Evolutionary conservation across 495 filamentous ascomycete species (phyloP).

Genomic region (Annulohypoxylon maeteangense): DNA sequence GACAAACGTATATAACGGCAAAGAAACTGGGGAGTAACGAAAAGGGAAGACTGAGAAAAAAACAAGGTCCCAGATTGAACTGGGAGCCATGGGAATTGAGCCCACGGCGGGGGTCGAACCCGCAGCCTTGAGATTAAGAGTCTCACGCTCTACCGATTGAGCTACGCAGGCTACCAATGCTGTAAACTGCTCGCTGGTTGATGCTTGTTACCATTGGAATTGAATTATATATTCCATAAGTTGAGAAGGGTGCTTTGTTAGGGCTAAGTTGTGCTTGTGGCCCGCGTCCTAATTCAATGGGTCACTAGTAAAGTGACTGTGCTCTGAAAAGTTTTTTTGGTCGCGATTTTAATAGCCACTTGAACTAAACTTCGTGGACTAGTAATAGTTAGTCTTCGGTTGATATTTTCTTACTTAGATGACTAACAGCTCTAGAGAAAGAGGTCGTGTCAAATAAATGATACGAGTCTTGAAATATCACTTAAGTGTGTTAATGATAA

Average conservation of each 20-base stretch:
- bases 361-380: neutral
- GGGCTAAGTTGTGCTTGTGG: neutral
- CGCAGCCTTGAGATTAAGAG: conserved; percentile 35
- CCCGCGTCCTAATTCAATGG: neutral
- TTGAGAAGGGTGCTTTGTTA: neutral
- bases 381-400: neutral
- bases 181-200: neutral
- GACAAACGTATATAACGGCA: too few relatives aligned
- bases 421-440: neutral
- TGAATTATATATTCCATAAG: neutral
- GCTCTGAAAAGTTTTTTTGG: conserved; percentile 2
- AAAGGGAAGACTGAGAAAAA: too few relatives aligned
- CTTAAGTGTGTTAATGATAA: too few relatives aligned
- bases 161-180: conserved; percentile 15
- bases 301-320: conserved; percentile 9
- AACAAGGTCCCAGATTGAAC: conserved; percentile 2
- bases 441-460: too few relatives aligned
- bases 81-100: conserved; percentile 24
- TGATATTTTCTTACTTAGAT: neutral
- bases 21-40: too few relatives aligned
- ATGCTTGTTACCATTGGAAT: neutral
- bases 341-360: neutral
- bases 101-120: conserved; percentile 33
- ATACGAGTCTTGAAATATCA: too few relatives aligned
- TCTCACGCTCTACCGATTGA: conserved; percentile 38